Evolutionary conservation across 2,329 filamentous ascomycete genomes (phyloP), one percentile per base, ranked within the genome.

Genomic region (Monosporascus sp.): DNA sequence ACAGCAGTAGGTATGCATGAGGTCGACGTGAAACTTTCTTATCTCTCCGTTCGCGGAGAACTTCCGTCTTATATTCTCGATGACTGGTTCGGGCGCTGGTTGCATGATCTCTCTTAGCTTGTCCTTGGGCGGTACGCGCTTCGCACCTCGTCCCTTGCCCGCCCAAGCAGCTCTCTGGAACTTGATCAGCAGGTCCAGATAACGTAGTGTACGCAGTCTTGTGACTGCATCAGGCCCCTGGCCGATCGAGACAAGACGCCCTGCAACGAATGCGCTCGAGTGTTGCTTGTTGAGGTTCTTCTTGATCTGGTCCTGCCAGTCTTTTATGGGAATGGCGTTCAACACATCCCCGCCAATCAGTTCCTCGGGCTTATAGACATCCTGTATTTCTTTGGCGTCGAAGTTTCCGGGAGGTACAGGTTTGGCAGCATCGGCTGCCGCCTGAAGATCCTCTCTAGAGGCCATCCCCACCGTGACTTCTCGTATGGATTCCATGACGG

Each of bases 1-100:
- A 62, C 85, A 87, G 63, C 88, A 82, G 70, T 91, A 86, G 17
- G 88, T 89, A 63, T 85, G 83, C 35, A 92, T 72, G 57, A 89
- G 77, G 65, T 93, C 87, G 35, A 79, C 72, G 66, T 90, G 83
- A 73, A 84, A 88, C 65, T 88, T 89, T 52, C 83, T 80, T 72
- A 93, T 82, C 54, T 81, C 77, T 22, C 79, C 80, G 36, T 71
- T 75, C 43, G 85, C 78, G 1, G 83, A 83, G 65, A 92, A 93
- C 61, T 84, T 88, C 63, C 85, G 78, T 52, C 85, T 78, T 31
- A 90, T 84, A 56, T 77, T 79, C 62, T 87, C 84, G 38, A 89
- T 73, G 7, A 92, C 78, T 0, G 77, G 73, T 56, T 84, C 80
- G 0, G 84, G 81, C 5, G 82, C 80, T 0, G 79, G 78, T 1